A percentile compares a stretch with the other conserved stretches of the same genome.
These are phyloP conservation scores for Boletus insuetus DNA, from an alignment of 768 basidiomycete genomes.

Conservation along the genomic window DNA sequence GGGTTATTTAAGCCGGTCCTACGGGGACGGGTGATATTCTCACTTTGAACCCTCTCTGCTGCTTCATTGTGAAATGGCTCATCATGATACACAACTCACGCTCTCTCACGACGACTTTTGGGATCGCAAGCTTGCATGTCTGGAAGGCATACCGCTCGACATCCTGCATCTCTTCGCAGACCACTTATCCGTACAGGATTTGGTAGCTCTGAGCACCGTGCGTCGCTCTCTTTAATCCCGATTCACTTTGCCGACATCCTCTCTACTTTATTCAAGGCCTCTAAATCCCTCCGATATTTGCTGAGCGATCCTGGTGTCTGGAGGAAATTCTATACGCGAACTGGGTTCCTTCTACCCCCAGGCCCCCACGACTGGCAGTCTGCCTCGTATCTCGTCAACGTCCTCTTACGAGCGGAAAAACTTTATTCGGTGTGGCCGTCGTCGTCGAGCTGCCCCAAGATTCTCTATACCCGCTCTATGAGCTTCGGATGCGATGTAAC, in stretches of 20 bases:
- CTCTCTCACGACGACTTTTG: background rate
- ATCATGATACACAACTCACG: background rate
- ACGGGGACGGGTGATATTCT: background rate
- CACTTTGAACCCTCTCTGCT: background rate
- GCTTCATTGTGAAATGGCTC: background rate
- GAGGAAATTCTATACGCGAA: background rate
- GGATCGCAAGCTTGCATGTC: background rate
- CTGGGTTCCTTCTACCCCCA: background rate
- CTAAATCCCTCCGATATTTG: background rate
- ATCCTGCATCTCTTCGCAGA: constrained; percentile 2
- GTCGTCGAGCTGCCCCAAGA: background rate
- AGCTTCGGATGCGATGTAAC: background rate
- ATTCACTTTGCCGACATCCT: background rate
- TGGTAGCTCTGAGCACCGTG: constrained; percentile 6
- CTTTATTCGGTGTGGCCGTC: constrained; percentile 5
- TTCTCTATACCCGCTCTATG: background rate
- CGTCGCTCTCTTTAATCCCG: background rate
- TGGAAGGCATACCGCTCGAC: constrained; percentile 6
- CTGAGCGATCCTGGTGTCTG: constrained; percentile 6
- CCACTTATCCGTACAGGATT: background rate
- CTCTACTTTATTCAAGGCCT: background rate
- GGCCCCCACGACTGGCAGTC: constrained; percentile 15
- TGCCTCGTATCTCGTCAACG: constrained; percentile 1
- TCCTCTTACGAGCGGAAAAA: constrained; percentile 4
- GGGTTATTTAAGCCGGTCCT: background rate